These are phyloP conservation scores for Carex scoparia DNA, from an alignment of 176 grass and related monocot species.

Conservation along the genomic window DNA sequence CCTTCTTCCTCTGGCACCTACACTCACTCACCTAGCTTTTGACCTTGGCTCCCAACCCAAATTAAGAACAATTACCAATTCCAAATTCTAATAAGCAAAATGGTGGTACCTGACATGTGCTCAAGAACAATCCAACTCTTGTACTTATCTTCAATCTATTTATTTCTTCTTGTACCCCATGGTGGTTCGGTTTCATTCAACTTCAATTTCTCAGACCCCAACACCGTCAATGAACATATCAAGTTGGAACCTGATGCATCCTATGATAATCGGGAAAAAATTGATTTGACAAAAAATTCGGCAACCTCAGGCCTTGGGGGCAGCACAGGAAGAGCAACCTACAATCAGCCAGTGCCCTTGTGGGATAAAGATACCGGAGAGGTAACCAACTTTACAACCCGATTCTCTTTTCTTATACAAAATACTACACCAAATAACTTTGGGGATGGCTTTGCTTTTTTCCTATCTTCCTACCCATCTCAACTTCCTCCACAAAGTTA, in stretches of 20 bases:
- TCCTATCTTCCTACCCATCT: background rate
- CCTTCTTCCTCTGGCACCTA: too few relatives aligned
- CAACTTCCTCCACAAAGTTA: background rate
- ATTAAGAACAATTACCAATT: too few relatives aligned
- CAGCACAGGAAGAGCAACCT: constrained; percentile 18
- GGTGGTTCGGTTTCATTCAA: background rate
- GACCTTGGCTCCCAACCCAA: too few relatives aligned
- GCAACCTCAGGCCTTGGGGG: too few relatives aligned
- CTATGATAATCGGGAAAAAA: background rate
- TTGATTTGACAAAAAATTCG: background rate
- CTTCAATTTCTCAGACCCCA: background rate
- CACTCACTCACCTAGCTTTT: too few relatives aligned
- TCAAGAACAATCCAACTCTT: background rate
- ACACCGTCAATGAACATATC: background rate
- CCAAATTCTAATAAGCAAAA: too few relatives aligned
- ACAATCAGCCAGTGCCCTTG: constrained; percentile 26
- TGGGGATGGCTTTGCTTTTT: constrained; percentile 29
- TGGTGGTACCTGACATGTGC: too few relatives aligned
- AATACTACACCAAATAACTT: too few relatives aligned
- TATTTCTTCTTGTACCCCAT: background rate
- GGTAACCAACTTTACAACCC: constrained; percentile 29
- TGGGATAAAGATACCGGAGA: constrained; percentile 33
- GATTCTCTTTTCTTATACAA: constrained; percentile 33
- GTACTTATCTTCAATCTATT: background rate
- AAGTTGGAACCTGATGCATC: background rate